Percentiles rank a stretch among this genome's conserved stretches.
Evolutionary conservation across 768 basidiomycete species (phyloP).

Genomic region (Filobasidium wieringae): DNA sequence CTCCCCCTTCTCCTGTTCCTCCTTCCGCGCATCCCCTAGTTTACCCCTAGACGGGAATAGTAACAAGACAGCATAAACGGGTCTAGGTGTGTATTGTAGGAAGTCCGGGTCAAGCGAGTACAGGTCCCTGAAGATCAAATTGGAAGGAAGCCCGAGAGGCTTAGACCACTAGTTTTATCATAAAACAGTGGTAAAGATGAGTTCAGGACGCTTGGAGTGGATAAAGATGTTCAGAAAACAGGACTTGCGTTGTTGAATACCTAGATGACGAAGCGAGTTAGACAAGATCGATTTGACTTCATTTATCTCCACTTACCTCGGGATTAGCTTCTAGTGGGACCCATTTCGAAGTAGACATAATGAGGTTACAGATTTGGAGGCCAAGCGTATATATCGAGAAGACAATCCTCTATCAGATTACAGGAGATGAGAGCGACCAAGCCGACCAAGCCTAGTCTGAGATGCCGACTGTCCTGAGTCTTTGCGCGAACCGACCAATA

Average conservation of each 20-base stretch:
- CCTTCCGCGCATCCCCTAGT: constrained; percentile 46
- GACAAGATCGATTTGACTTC: neutral
- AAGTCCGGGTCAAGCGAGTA: constrained; percentile 47
- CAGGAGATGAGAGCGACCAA: no score
- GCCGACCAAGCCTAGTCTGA: no score
- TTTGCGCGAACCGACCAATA: no score
- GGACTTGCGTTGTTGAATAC: constrained; percentile 26
- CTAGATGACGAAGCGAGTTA: constrained; percentile 3
- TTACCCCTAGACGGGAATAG: constrained; percentile 62
- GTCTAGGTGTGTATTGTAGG: constrained; percentile 56
- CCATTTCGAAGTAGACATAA: constrained; percentile 37
- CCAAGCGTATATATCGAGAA: no score
- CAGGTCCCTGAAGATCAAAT: constrained; percentile 35
- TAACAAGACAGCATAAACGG: constrained; percentile 70
- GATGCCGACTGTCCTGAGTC: no score
- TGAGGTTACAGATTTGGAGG: no score
- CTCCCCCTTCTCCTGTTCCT: constrained; percentile 50
- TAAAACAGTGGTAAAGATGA: neutral
- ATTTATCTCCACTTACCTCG: constrained; percentile 20
- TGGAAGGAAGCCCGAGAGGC: constrained; percentile 29
- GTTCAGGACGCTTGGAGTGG: neutral
- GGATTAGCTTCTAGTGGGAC: constrained; percentile 36
- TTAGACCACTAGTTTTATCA: constrained; percentile 24
- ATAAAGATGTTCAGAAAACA: neutral
- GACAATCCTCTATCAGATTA: no score